Base-by-base conservation (phyloP, 768 basidiomycete species). In the Rickenella mellea region DNA sequence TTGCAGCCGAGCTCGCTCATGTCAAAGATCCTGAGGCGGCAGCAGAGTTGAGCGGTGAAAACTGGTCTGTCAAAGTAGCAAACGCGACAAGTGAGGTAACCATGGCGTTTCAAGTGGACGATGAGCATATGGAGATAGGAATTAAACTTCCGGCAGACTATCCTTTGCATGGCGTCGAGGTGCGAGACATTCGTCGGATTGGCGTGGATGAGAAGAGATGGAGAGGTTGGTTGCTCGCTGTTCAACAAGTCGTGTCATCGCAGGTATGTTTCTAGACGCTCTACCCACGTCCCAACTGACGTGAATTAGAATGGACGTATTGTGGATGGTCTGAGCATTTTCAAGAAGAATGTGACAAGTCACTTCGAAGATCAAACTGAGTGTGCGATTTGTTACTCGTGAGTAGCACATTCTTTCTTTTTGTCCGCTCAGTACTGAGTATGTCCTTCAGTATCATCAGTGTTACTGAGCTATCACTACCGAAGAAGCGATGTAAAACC, bases 301-400 rank as follows among this genome's bases (percentile, higher is more conserved):
- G 14, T 9, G 15, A 2, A 6, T 22, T 56, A 96, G 92, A 92
- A 91, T 51, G 92, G 93, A 5, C 75, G 82, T 38, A 82, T 99
- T 22, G 70, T 87, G 8, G 96, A 98, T 55, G 92, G 87, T 0
- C 59, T 98, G 15, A 72, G 74, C 5, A 64, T 94, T 45, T 98
- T 97, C 74, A 93, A 92, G 64, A 89, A 85, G 63, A 98, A 97
- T 55, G 91, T 93, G 32, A 70, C 78, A 0, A 70, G 87, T 15
- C 90, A 98, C 58, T 99, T 98, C 54, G 89, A 94, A 49, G 94
- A 94, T 5, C 84, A 92, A 57, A 86, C 87, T 2, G 91, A 94
- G 52, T 99, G 96, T 60, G 89, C 94, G 1, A 97, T 99, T 46
- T 94, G 91, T 55, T 94, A 93, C 59, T 89, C 87, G 83, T 91